Conservation (phyloP, 768 basidiomycete genomes). For the Sarcodon sp. region DNA sequence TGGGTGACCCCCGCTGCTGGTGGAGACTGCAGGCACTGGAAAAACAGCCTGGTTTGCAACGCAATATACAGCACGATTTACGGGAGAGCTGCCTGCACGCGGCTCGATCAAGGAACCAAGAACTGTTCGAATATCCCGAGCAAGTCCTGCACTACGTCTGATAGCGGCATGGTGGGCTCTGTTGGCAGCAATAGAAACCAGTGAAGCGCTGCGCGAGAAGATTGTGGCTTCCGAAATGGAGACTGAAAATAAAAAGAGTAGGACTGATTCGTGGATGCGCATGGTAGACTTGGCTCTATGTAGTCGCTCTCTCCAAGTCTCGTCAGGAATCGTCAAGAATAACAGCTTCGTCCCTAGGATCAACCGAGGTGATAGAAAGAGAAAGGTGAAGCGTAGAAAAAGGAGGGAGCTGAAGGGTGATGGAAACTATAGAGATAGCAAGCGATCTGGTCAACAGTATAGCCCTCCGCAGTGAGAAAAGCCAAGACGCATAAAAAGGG, state of each 20-base stretch:
- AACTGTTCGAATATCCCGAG: slow-evolving; percentile 56
- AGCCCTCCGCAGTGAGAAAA: too few relatives aligned
- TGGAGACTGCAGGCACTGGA: neutral
- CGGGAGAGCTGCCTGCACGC: slow-evolving; percentile 1
- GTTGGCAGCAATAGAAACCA: slow-evolving; percentile 29
- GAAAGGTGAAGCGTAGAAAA: too few relatives aligned
- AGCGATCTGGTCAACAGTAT: too few relatives aligned
- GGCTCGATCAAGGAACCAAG: slow-evolving; percentile 36
- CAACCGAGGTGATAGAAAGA: too few relatives aligned
- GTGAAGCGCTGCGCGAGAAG: slow-evolving; percentile 14
- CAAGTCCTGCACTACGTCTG: slow-evolving; percentile 46
- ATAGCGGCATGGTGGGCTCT: slow-evolving; percentile 41
- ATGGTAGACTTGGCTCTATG: too few relatives aligned
- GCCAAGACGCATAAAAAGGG: too few relatives aligned
- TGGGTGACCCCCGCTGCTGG: neutral
- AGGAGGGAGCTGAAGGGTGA: too few relatives aligned
- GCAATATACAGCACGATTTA: slow-evolving; percentile 19
- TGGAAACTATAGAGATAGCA: too few relatives aligned
- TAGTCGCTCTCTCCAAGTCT: too few relatives aligned
- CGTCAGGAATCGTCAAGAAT: too few relatives aligned
- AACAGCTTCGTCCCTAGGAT: too few relatives aligned
- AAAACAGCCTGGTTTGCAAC: slow-evolving; percentile 12
- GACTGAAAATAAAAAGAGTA: slow-evolving; percentile 18
- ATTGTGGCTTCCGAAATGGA: slow-evolving; percentile 14
- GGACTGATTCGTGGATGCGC: slow-evolving; percentile 1